Percentiles rank a stretch among this genome's conserved stretches.
These are phyloP conservation scores for Teunomyces atbi DNA, from an alignment of 805 yeast genomes.

Conservation along the genomic window DNA sequence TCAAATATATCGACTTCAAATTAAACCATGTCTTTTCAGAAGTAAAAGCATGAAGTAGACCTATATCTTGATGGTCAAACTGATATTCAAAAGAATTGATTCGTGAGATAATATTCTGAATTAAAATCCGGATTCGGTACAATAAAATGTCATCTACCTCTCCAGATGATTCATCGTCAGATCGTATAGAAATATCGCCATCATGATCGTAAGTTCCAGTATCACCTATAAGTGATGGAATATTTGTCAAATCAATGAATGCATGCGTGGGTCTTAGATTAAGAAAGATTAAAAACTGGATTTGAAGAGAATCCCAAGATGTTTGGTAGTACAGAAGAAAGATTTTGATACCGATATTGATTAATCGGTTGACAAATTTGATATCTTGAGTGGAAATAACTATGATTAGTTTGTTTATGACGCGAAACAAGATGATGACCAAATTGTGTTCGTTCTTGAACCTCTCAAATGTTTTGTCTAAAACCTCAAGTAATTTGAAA, in stretches of 20 bases:
- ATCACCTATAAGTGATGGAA: conserved; percentile 27
- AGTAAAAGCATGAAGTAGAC: neutral
- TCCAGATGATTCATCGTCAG: conserved; percentile 2
- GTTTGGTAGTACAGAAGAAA: conserved; percentile 36
- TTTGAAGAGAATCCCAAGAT: conserved; percentile 40
- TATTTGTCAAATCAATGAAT: conserved; percentile 25
- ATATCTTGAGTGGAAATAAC: conserved; percentile 43
- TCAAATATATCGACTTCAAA: conserved; percentile 20
- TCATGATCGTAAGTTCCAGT: conserved; percentile 10
- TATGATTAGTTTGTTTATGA: conserved; percentile 46
- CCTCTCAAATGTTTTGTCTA: conserved; percentile 14
- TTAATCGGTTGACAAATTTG: conserved; percentile 33
- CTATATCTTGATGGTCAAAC: conserved; percentile 15
- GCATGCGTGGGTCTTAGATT: conserved; percentile 41
- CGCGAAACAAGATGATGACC: conserved; percentile 28
- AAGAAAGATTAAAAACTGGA: conserved; percentile 45
- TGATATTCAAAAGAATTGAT: conserved; percentile 10
- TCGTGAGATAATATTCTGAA: conserved; percentile 21
- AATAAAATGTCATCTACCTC: conserved; percentile 9
- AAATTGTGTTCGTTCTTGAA: conserved; percentile 25
- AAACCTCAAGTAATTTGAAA: conserved; percentile 16
- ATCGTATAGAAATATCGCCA: conserved; percentile 10
- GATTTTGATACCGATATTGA: conserved; percentile 37
- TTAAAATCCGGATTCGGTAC: conserved; percentile 21
- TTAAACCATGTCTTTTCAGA: conserved; percentile 22